These are phyloP conservation scores for Phytophthora quininea DNA, from an alignment of 352 stramenopile species.

Conservation along the genomic window DNA sequence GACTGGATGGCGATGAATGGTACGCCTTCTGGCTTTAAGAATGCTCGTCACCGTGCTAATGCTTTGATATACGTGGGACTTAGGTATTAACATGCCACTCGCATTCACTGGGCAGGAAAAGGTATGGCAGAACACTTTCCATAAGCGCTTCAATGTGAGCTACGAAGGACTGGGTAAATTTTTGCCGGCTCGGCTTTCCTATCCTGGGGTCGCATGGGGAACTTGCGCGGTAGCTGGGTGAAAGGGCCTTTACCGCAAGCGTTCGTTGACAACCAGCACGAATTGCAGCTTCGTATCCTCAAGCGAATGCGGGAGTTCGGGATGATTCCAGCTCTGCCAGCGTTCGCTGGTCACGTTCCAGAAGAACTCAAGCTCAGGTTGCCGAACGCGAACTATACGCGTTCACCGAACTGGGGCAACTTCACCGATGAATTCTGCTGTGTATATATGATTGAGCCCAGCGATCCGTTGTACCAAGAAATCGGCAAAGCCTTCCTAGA, in stretches of 20 bases:
- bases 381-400: slow-evolving; percentile 77
- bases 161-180: slow-evolving; percentile 84
- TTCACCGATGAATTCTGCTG: slow-evolving; percentile 83
- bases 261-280: slow-evolving; percentile 87
- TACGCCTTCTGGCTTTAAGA: neutral
- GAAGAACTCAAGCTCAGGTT: slow-evolving; percentile 77
- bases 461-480: slow-evolving; percentile 80
- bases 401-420: slow-evolving; percentile 80
- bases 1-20: slow-evolving; percentile 92
- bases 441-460: slow-evolving; percentile 82
- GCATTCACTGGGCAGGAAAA: slow-evolving; percentile 91
- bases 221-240: slow-evolving; percentile 86
- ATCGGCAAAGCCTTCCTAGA: slow-evolving; percentile 84
- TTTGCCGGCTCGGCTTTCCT: slow-evolving; percentile 90
- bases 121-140: slow-evolving; percentile 88
- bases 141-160: slow-evolving; percentile 76
- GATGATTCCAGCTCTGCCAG: slow-evolving; percentile 90
- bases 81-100: slow-evolving; percentile 91
- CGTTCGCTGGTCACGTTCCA: slow-evolving; percentile 88
- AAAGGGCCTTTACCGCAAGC: slow-evolving; percentile 80
- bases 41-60: neutral
- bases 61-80: neutral
- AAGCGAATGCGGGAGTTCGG: slow-evolving; percentile 82
- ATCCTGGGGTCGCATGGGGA: slow-evolving; percentile 89
- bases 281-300: slow-evolving; percentile 81